Evolutionary conservation across 192 early-diverging fungal genomes (phyloP), one percentile per base, ranked within the genome.

Genomic region (Coemansia sp.): DNA sequence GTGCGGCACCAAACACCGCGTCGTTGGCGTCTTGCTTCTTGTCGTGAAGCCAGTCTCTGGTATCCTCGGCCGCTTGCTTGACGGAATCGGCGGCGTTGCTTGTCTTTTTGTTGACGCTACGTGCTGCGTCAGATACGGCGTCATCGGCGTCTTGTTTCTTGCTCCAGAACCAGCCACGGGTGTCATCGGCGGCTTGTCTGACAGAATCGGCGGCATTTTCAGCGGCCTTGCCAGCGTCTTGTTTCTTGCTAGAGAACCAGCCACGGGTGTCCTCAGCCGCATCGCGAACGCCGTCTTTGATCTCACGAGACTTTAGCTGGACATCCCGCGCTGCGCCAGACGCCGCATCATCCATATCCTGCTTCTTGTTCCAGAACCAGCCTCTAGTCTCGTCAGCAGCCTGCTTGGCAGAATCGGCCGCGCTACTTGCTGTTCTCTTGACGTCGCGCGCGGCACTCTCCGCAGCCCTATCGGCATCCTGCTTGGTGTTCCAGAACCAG

Each of bases 211-310:
- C 60, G 6, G 58, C 37, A n/a, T 64, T 43, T 12, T 62, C 48
- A 28, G 22, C 22, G 22, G 22, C 22, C 22, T 28, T 28, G 18
- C 72, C 63, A 14, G 60, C 53, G 2, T 67, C 64, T 15, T 73
- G 51, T 22, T 73, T 78, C 51, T 63, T 73, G 71, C 34, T 66
- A 41, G 39, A 58, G 66, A 74, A 65, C 66, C 66, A 68, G 15
- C 61, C 61, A 9, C 61, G 33, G 3, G 61, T 35, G 1, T 67
- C 38, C 28, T 37, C 20, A 15, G 57, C 34, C 37, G 65, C 43
- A 3, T 39, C 0, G 12, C 7, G n/a, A 11, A 39, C 48, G 17
- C 18, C 45, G 15, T 65, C 12, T 18, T 15, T 18, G 6, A 35
- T 11, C n/a, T 61, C 59, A 52, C 59, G 51, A 8, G 51, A 15